Percentiles rank a stretch among this genome's conserved stretches.
Evolutionary conservation across 1,284 basidiomycete species (phyloP).

Genomic region (Marasmius tenuissimus): DNA sequence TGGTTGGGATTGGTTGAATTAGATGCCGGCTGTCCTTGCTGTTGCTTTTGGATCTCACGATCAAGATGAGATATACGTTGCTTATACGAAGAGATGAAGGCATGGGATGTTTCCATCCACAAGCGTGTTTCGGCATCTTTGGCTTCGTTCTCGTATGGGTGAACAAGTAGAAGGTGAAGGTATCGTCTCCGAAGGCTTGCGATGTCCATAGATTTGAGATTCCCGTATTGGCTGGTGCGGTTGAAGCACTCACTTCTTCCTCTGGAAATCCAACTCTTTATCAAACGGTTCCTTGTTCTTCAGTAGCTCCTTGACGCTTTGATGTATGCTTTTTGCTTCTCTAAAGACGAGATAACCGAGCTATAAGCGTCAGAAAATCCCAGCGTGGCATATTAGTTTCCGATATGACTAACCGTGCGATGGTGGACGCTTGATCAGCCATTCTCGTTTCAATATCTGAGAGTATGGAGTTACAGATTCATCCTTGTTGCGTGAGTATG

Average conservation of each 20-base stretch:
- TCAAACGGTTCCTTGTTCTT: slow-evolving; percentile 77
- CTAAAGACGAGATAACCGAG: slow-evolving; percentile 32
- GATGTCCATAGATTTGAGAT: slow-evolving; percentile 8
- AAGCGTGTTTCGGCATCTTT: slow-evolving; percentile 81
- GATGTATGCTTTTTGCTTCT: slow-evolving; percentile 70
- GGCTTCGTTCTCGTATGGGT: slow-evolving; percentile 75
- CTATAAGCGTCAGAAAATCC: not conserved
- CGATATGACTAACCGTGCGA: slow-evolving; percentile 37
- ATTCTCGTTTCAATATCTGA: slow-evolving; percentile 17
- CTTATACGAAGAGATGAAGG: slow-evolving; percentile 84
- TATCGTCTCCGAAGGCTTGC: slow-evolving; percentile 75
- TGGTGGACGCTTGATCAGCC: slow-evolving; percentile 37
- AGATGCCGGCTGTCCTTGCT: slow-evolving; percentile 27
- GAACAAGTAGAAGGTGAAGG: slow-evolving; percentile 71
- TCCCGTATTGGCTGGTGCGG: not conserved
- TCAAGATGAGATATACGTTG: slow-evolving; percentile 72
- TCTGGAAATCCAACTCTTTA: slow-evolving; percentile 79
- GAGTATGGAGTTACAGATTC: not conserved
- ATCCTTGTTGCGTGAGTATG: not conserved
- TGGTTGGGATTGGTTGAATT: slow-evolving; percentile 20
- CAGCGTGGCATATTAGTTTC: not conserved
- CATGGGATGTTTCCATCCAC: slow-evolving; percentile 92
- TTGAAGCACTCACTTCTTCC: slow-evolving; percentile 70
- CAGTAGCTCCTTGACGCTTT: slow-evolving; percentile 68
- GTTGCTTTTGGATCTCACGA: slow-evolving; percentile 45